phyloP scores from a whole-genome alignment of 1,284 basidiomycete species.

The Puccinia novopanici region DNA sequence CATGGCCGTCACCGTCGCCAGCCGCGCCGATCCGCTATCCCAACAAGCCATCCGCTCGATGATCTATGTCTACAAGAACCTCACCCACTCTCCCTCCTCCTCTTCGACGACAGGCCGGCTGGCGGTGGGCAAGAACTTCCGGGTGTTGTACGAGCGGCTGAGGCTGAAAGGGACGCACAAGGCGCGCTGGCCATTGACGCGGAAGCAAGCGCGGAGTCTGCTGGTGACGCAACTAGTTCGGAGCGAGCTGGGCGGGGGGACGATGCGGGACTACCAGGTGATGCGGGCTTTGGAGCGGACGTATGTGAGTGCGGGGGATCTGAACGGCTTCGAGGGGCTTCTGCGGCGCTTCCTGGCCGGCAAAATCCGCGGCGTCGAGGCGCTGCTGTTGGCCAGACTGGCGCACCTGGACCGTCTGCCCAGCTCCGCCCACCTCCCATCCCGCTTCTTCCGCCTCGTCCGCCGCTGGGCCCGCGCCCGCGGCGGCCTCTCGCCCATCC shows the following conservation, averaged over 20 bases:
- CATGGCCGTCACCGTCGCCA: not conserved
- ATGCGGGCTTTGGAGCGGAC: not conserved
- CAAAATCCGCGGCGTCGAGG: not conserved
- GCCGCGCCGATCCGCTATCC: not conserved
- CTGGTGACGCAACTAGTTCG: not conserved
- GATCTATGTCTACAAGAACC: slow-evolving; percentile 28
- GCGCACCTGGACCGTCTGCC: not conserved
- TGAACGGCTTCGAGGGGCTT: not conserved
- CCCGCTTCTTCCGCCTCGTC: not conserved
- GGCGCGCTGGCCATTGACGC: not conserved
- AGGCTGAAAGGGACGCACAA: not conserved
- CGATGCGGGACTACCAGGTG: not conserved
- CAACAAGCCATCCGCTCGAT: slow-evolving; percentile 23
- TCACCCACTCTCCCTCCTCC: not conserved
- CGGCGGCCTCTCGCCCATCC: not conserved
- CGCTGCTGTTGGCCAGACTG: not conserved
- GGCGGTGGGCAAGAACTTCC: slow-evolving; percentile 14
- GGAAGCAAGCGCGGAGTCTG: not conserved
- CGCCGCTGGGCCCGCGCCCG: not conserved
- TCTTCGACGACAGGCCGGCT: not conserved
- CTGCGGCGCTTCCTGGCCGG: not conserved
- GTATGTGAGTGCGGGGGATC: not conserved
- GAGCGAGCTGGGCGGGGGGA: not conserved
- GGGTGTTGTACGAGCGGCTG: not conserved
- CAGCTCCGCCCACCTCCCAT: not conserved